Base-by-base conservation (phyloP, 768 basidiomycete genomes). In the Suillus plorans region DNA sequence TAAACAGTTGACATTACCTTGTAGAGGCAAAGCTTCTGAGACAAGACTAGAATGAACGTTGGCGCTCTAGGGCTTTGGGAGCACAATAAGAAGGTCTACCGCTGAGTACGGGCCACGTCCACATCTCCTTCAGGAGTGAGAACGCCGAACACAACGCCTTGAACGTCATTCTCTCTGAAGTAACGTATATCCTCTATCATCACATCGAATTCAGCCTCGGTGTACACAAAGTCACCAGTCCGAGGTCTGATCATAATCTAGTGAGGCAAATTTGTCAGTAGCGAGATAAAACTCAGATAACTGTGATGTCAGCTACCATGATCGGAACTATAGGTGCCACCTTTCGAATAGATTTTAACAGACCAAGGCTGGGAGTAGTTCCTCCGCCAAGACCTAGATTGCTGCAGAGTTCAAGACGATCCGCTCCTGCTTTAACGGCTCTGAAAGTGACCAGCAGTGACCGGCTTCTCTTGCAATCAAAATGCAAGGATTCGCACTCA, bases 211-310 rank as follows among this genome's bases (percentile, higher is more conserved):
- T 95, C 94, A 9, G 77, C 75, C 10, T 83, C 74, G 3, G 87
- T 82, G 73, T 94, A 95, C 5, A 88, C 71, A 73, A 95, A 95
- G 73, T 93, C 91, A 0, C 94, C 94, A 4, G 82, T 79, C 36
- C 93, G 84, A 12, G 93, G 92, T 42, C 93, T 85, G 63, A 95
- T 80, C 91, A 95, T 93, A 28, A 81, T 84, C 93, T 93, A 42
- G 58, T 49, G 62, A 60, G 64, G 13, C 56, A 37, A 50, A 64
- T 20, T 36, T 49, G 39, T 61, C 20, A 47, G 41, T 13, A 18
- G 22, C 50, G 36, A 25, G 20, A 31, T 55, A 7, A 3, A 57
- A 56, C 16, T 8, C 25, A 58, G 10, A 18, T 36, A 14, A 37
- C 14, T 2, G 13, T 14, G 4, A 57, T n/a, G 20, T 47, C 31